These are phyloP conservation scores for Holtermannia corniformis DNA, from an alignment of 768 basidiomycete genomes.

Conservation along the genomic window DNA sequence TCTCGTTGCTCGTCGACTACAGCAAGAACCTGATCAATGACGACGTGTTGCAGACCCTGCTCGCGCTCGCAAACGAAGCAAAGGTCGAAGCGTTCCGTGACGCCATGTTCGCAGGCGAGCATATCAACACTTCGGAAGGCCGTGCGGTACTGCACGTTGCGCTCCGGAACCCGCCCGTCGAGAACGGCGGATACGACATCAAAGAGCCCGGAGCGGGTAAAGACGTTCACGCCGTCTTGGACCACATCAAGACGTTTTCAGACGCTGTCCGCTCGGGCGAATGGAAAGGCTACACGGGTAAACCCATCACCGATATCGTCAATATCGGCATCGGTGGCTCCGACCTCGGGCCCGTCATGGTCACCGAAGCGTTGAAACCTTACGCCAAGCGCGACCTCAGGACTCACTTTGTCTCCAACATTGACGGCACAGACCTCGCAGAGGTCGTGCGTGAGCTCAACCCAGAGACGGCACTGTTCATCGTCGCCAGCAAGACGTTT, in stretches of 20 bases:
- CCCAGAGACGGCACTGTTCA: constrained; percentile 89
- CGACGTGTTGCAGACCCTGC: constrained; percentile 66
- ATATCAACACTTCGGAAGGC: constrained; percentile 98
- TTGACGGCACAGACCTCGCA: constrained; percentile 94
- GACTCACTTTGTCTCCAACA: constrained; percentile 88
- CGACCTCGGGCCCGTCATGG: constrained; percentile 97
- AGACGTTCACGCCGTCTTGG: constrained; percentile 71
- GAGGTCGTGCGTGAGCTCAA: constrained; percentile 73
- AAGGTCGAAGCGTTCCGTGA: constrained; percentile 73
- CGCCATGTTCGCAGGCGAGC: constrained; percentile 88
- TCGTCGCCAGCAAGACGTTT: constrained; percentile 98
- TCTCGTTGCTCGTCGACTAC: constrained; percentile 85
- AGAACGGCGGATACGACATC: constrained; percentile 62
- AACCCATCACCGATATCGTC: constrained; percentile 84
- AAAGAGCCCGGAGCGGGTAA: constrained; percentile 61
- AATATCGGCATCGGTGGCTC: constrained; percentile 99
- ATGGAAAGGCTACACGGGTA: constrained; percentile 98
- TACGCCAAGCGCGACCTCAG: constrained; percentile 83
- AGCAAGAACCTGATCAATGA: constrained; percentile 92
- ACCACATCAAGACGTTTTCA: constrained; percentile 85
- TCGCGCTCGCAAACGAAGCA: constrained; percentile 76
- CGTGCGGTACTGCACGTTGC: constrained; percentile 94
- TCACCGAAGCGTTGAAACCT: constrained; percentile 89
- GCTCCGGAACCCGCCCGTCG: constrained; percentile 55
- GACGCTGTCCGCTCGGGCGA: constrained; percentile 71